These are phyloP conservation scores for Turritis glabra DNA, from an alignment of 345 rosid species.

Conservation along the genomic window DNA sequence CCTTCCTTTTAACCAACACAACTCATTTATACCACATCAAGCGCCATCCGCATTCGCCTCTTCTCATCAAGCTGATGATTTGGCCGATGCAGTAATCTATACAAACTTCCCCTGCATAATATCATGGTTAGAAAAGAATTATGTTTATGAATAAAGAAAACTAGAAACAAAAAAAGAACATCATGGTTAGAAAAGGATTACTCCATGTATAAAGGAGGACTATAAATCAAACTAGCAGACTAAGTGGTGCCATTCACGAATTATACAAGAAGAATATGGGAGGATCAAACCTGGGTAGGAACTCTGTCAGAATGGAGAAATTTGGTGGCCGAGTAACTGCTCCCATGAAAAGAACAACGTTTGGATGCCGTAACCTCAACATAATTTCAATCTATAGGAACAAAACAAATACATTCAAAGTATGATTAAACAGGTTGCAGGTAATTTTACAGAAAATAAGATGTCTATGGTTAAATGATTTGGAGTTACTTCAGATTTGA, in stretches of 20 bases:
- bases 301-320: conserved; percentile 96
- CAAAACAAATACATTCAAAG: conserved; percentile 8
- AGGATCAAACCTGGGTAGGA: conserved; percentile 80
- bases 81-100: conserved; percentile 83
- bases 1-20: conserved; percentile 13
- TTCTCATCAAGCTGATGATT: conserved; percentile 73
- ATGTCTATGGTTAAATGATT: conserved; percentile 15
- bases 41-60: conserved; percentile 93
- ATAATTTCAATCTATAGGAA: conserved; percentile 80
- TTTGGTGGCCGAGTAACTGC: conserved; percentile 91
- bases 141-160: conserved; percentile 9
- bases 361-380: conserved; percentile 94
- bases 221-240: conserved; percentile 9
- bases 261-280: conserved; percentile 15
- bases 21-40: conserved; percentile 75
- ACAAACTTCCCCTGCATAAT: conserved; percentile 88
- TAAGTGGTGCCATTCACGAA: background rate
- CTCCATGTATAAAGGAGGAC: background rate
- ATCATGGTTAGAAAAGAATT: conserved; percentile 2
- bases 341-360: conserved; percentile 99
- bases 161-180: background rate
- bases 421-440: conserved; percentile 7
- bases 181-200: conserved; percentile 1
- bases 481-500: conserved; percentile 74
- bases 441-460: conserved; percentile 6